A percentile compares a stretch with the other conserved stretches of the same genome.
phyloP scores from a whole-genome alignment of 1,284 basidiomycete species.

The Naganishia cerealis region DNA sequence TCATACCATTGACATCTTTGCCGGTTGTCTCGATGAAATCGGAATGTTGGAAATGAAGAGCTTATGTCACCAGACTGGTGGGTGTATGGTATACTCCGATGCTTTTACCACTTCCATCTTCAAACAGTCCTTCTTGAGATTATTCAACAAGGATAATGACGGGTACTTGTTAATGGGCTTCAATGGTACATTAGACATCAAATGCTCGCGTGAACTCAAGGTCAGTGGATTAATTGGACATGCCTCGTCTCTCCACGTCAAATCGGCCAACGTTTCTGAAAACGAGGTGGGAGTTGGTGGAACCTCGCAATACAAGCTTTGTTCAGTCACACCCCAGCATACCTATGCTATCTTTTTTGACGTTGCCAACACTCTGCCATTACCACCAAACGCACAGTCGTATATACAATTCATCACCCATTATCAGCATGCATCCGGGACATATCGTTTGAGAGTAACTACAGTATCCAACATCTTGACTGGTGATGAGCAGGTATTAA shows the following conservation, averaged over 20 bases:
- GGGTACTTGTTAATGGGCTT: constrained; percentile 96
- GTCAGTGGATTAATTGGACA: constrained; percentile 98
- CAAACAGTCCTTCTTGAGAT: constrained; percentile 93
- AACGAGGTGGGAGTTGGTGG: constrained; percentile 99
- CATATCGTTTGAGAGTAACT: constrained; percentile 89
- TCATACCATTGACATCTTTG: constrained; percentile 91
- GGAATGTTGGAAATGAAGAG: constrained; percentile 97
- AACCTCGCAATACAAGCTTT: constrained; percentile 99
- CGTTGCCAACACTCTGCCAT: constrained; percentile 92
- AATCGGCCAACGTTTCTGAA: constrained; percentile 94
- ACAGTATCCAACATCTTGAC: constrained; percentile 97
- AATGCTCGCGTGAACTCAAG: constrained; percentile 98
- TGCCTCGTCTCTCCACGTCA: constrained; percentile 94
- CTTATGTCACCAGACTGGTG: constrained; percentile 91
- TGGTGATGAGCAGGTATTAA: constrained; percentile 90
- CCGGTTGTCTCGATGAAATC: constrained; percentile 96
- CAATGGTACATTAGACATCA: constrained; percentile 97
- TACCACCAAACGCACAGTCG: constrained; percentile 86
- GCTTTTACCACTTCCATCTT: constrained; percentile 98
- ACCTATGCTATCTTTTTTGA: constrained; percentile 96
- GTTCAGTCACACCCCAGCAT: constrained; percentile 82
- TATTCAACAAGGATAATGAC: constrained; percentile 91
- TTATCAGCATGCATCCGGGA: constrained; percentile 94
- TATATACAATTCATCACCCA: constrained; percentile 98
- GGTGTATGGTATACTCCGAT: constrained; percentile 92